phyloP scores from a whole-genome alignment of 139 green algal genomes.

The Micractinium conductrix region DNA sequence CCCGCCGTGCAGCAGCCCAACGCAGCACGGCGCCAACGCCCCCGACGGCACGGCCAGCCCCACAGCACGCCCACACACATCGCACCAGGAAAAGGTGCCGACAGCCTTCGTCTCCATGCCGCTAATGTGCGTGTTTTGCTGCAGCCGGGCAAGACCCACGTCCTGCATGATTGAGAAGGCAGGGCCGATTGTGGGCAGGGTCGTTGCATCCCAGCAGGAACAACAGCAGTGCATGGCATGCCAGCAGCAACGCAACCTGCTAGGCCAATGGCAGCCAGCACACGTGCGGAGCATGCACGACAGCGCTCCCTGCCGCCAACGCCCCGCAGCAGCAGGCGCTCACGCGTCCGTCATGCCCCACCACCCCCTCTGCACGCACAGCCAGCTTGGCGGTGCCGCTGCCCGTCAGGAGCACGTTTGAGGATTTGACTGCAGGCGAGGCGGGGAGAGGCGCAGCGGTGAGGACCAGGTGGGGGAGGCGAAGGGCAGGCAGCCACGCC shows the following conservation, averaged over 20 bases:
- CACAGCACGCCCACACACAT: too few species aligned
- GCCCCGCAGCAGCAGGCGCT: neutral
- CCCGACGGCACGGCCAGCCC: too few species aligned
- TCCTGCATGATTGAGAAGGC: neutral
- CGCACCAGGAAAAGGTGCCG: neutral
- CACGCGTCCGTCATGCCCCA: too few species aligned
- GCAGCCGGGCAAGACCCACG: neutral
- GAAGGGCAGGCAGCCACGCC: too few species aligned
- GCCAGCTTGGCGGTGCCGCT: slow-evolving; percentile 14
- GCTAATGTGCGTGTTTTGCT: neutral
- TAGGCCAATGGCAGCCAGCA: neutral
- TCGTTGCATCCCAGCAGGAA: neutral
- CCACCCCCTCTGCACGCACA: neutral
- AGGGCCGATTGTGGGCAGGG: neutral
- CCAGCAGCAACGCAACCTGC: neutral
- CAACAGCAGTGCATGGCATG: neutral
- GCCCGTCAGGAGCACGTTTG: slow-evolving; percentile 13
- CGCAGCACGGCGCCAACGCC: too few species aligned
- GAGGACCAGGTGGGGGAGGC: neutral
- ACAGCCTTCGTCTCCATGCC: neutral
- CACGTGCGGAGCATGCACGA: neutral
- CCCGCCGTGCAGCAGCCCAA: too few species aligned
- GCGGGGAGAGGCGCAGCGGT: neutral
- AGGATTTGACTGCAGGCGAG: slow-evolving; percentile 4
- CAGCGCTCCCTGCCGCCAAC: neutral